Conservation (phyloP, 768 basidiomycete species). For the Candolleomyces efflorescens region DNA sequence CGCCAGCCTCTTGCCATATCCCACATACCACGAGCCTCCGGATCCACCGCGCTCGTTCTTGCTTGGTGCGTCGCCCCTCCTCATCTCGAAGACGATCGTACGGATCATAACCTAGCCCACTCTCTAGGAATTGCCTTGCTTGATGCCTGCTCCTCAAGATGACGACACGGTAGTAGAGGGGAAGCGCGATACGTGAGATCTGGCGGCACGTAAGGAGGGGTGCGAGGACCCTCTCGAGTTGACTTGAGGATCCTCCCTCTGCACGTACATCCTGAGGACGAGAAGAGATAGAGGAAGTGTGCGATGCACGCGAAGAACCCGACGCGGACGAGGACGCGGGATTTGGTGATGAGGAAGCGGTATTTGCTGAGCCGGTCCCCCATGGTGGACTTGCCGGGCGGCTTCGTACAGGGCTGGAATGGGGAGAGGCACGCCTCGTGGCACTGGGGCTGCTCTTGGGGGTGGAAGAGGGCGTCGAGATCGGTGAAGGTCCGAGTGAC, state of each 20-base stretch:
- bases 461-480: neutral
- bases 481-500: constrained; percentile 8
- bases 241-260: neutral
- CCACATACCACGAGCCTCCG: constrained; percentile 38
- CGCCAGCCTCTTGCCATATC: constrained; percentile 35
- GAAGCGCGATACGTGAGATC: constrained; percentile 53
- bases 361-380: neutral
- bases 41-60: constrained; percentile 32
- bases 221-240: constrained; percentile 43
- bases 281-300: too few species aligned
- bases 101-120: constrained; percentile 33
- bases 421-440: neutral
- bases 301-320: too few species aligned
- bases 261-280: too few species aligned
- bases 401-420: neutral
- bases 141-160: constrained; percentile 38
- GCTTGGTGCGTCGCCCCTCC: neutral
- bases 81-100: neutral
- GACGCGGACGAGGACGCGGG: neutral
- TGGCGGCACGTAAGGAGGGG: constrained; percentile 47
- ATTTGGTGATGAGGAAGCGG: neutral
- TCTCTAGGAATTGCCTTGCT: constrained; percentile 32
- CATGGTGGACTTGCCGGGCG: constrained; percentile 5
- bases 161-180: constrained; percentile 53
- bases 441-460: constrained; percentile 1